A percentile compares a stretch with the other conserved stretches of the same genome.
Conservation (phyloP, 140 eudicot species). For the Senecio squalidus region DNA sequence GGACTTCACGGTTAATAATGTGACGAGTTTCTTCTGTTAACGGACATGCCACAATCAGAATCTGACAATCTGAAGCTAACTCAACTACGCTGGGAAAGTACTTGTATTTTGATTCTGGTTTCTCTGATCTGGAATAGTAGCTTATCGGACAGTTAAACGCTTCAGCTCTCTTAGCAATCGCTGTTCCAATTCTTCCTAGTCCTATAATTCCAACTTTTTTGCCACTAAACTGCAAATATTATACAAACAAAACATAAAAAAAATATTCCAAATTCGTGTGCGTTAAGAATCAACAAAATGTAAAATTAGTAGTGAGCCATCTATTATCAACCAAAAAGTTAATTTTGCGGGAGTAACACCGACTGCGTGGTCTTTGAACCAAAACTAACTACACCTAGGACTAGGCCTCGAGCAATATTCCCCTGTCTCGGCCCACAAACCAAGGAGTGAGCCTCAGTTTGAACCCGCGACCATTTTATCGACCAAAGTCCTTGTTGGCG, state of each 20-base stretch:
- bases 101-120: constrained; percentile 45
- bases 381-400: no score
- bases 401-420: no score
- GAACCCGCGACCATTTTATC: no score
- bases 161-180: constrained; percentile 77
- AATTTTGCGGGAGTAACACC: no score
- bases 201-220: constrained; percentile 82
- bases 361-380: no score
- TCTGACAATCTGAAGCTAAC: constrained; percentile 59
- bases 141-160: constrained; percentile 72
- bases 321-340: no score
- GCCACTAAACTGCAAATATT: constrained; percentile 59
- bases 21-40: constrained; percentile 65
- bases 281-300: no score
- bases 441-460: no score
- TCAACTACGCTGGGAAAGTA: constrained; percentile 51
- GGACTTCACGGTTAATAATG: constrained; percentile 66
- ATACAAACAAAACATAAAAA: neutral
- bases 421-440: no score
- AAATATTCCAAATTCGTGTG: neutral
- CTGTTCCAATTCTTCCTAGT: constrained; percentile 83
- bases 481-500: no score
- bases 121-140: constrained; percentile 65
- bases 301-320: no score
- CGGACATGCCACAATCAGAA: constrained; percentile 73